These are phyloP conservation scores for Esteya vermicola DNA, from an alignment of 2,329 filamentous ascomycete species.

Conservation along the genomic window DNA sequence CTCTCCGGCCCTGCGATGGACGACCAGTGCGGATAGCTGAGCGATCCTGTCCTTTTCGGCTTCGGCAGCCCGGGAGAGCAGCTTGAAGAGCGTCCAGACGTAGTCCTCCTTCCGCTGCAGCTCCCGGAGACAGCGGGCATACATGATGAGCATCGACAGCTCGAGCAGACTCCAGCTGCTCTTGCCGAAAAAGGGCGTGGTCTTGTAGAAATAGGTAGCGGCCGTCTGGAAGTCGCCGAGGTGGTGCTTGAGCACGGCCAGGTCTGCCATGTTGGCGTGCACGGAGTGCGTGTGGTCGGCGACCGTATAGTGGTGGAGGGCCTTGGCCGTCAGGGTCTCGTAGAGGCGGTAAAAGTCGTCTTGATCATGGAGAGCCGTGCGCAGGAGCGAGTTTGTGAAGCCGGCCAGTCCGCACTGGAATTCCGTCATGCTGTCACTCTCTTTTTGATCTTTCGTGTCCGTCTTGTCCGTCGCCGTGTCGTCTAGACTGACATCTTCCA, in stretches of 20 bases:
- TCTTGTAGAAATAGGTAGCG: constrained; percentile 61
- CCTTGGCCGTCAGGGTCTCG: constrained; percentile 69
- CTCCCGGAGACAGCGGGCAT: constrained; percentile 66
- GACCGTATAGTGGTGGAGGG: constrained; percentile 68
- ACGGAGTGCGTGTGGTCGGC: constrained; percentile 67
- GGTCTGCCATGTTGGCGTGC: constrained; percentile 65
- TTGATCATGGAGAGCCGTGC: constrained; percentile 43
- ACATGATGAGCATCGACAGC: constrained; percentile 72
- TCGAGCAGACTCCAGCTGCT: constrained; percentile 70
- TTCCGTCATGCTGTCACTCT: constrained; percentile 4
- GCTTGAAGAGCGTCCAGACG: constrained; percentile 57
- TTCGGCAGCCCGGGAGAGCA: constrained; percentile 53
- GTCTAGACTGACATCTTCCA: constrained; percentile 45
- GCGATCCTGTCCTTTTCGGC: constrained; percentile 28
- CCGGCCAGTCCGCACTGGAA: constrained; percentile 20
- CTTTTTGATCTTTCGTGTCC: constrained; percentile 7
- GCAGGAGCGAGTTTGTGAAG: constrained; percentile 41
- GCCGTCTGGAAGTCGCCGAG: constrained; percentile 61
- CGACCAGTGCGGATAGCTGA: constrained; percentile 21
- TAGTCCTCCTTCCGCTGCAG: constrained; percentile 68
- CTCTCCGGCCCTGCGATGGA: constrained; percentile 10
- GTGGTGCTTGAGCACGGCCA: constrained; percentile 72
- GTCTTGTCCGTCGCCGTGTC: constrained; percentile 21
- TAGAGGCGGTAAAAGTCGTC: constrained; percentile 54
- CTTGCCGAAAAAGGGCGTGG: constrained; percentile 66